Percentiles rank a stretch among this genome's conserved stretches.
Conservation (phyloP, 179 eudicot genomes). For the Silene noctiflora region DNA sequence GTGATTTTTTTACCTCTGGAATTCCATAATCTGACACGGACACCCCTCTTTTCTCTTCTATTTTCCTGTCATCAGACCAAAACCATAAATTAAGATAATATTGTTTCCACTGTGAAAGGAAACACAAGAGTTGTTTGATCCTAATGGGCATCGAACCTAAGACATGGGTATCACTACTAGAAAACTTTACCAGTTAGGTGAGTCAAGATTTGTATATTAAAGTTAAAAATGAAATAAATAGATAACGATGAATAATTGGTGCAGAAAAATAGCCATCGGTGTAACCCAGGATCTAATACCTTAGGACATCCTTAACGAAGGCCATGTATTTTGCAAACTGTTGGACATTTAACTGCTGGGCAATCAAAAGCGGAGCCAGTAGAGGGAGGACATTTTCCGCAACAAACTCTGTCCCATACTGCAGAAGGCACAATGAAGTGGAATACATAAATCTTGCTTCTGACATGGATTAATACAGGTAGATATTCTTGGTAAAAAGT, state of each 20-base stretch:
- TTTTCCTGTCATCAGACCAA: conserved; percentile 44
- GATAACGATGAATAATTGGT: neutral
- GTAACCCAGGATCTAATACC: conserved; percentile 37
- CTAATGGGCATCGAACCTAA: neutral
- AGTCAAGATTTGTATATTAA: neutral
- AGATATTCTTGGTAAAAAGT: neutral
- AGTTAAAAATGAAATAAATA: neutral
- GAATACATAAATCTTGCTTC: neutral
- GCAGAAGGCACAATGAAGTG: conserved; percentile 25
- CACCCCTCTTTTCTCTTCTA: conserved; percentile 90
- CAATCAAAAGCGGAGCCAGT: conserved; percentile 65
- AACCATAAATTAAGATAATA: neutral
- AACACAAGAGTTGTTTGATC: neutral
- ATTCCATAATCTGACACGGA: conserved; percentile 59
- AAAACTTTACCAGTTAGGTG: neutral
- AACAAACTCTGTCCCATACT: conserved; percentile 82
- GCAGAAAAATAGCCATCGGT: neutral
- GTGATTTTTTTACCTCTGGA: conserved; percentile 47
- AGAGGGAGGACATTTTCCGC: conserved; percentile 89
- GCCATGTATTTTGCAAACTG: conserved; percentile 95
- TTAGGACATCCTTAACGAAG: conserved; percentile 77
- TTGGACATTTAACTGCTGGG: conserved; percentile 90
- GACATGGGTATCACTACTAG: neutral
- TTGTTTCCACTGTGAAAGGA: neutral
- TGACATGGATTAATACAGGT: neutral